Base-by-base conservation (phyloP, 345 rosid genomes). In the Eutrema yunnanense region DNA sequence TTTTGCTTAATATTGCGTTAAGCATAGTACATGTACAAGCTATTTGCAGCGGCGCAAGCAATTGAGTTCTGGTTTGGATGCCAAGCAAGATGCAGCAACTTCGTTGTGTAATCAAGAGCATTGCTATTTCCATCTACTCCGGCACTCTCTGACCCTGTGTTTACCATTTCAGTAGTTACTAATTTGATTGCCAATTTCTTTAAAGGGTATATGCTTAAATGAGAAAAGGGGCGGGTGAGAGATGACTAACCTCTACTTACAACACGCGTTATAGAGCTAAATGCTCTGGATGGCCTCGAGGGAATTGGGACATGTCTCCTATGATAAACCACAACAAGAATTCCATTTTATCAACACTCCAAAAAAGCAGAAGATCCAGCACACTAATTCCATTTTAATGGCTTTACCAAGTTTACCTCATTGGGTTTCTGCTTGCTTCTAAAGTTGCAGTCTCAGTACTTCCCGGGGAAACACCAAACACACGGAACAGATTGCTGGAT, bases 351-450 rank as follows among this genome's bases (percentile, higher is more conserved):
- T 55, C 19, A 64, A 41, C 22, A 64, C 6, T 38, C 11, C 40
- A 26, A 37, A 69, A 58, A 71, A 32, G 50, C 30, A 32, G 47
- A 65, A 50, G 72, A 47, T 46, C 26, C 0, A 41, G 38, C 5
- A 51, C 48, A 48, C 32, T 63, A 36, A 33, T 48, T 58, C 50
- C 16, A 16, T 16, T 16, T 11, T 58, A 33, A 19, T 12, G 55
- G 62, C 41, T 63, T 41, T 19, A 27, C 14, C 8, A 69, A 46
- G 60, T 16, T 44, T 85, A 96, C 99, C 99, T 96, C 97, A 84
- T 90, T 61, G 99, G 99, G 63, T 88, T 92, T 86, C 92, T 96
- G 84, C 97, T 92, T 77, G 98, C 98, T 84, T 96, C 99, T 84
- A 96, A 84, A 50, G 97, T 92, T 72, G 92, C 81, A 16, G 89